Conservation (phyloP, 2,329 filamentous ascomycete species). For the Colletotrichum camelliae region DNA sequence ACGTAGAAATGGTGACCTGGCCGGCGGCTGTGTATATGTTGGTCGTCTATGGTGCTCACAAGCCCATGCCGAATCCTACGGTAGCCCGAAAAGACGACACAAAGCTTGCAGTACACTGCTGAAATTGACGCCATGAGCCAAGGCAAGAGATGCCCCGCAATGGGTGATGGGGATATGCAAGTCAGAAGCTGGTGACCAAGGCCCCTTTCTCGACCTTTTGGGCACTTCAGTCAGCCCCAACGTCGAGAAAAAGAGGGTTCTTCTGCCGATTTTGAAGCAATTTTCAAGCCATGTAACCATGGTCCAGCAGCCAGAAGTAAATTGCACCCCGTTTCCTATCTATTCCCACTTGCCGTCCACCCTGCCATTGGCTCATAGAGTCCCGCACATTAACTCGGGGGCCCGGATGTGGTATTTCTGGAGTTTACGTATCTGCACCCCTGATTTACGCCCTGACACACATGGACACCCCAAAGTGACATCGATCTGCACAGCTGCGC, state of each 20-base stretch:
- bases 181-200: not conserved
- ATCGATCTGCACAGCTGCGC: not conserved
- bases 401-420: not conserved
- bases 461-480: not conserved
- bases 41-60: not conserved
- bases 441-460: not conserved
- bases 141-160: not conserved
- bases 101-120: not conserved
- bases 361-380: not conserved
- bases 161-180: not conserved
- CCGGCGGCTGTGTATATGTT: not conserved
- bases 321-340: not conserved
- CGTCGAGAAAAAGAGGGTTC: not conserved
- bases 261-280: not conserved
- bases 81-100: not conserved
- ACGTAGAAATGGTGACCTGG: not conserved
- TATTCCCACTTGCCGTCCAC: not conserved
- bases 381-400: not conserved
- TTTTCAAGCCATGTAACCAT: not conserved
- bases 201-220: not conserved
- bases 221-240: not conserved
- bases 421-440: not conserved
- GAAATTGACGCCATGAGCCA: not conserved
- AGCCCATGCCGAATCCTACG: not conserved
- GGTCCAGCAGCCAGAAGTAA: not conserved